Evolutionary conservation across 208 protist species (phyloP).

Genomic region (Leishmania mexicana): DNA sequence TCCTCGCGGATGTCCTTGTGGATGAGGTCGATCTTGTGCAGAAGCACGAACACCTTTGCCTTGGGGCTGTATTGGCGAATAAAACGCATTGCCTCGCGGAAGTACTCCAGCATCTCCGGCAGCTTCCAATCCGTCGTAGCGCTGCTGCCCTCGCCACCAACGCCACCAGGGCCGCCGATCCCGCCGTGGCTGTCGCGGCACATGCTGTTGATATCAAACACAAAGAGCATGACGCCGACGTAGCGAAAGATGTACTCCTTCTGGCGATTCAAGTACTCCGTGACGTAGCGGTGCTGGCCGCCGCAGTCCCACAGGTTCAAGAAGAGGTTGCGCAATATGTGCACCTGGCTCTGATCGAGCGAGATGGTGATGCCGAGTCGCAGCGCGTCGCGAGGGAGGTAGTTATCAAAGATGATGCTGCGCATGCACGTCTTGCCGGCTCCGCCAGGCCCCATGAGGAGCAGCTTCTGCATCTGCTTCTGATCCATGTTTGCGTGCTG

Average conservation of each 20-base stretch:
- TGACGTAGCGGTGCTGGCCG: slow-evolving; percentile 98
- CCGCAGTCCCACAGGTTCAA: slow-evolving; percentile 99
- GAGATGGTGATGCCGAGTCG: slow-evolving; percentile 96
- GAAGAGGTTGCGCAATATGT: slow-evolving; percentile 98
- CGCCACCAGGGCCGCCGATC: slow-evolving; percentile 1
- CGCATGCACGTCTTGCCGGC: slow-evolving; percentile 99
- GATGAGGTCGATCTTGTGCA: slow-evolving; percentile 99
- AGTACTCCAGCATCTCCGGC: slow-evolving; percentile 97
- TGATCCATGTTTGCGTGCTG: slow-evolving; percentile 49
- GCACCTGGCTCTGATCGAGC: slow-evolving; percentile 98
- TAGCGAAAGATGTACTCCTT: slow-evolving; percentile 99
- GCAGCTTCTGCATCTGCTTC: slow-evolving; percentile 92
- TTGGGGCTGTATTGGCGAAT: slow-evolving; percentile 95
- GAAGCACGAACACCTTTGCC: slow-evolving; percentile 98
- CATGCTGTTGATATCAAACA: slow-evolving; percentile 98
- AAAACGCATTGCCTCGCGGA: slow-evolving; percentile 94
- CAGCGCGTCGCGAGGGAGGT: slow-evolving; percentile 95
- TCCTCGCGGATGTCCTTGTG: slow-evolving; percentile 59
- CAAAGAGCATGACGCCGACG: slow-evolving; percentile 99
- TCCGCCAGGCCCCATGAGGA: slow-evolving; percentile 96
- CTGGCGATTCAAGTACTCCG: slow-evolving; percentile 97
- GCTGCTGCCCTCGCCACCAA: slow-evolving; percentile 28
- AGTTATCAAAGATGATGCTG: slow-evolving; percentile 99
- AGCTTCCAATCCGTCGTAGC: slow-evolving; percentile 72
- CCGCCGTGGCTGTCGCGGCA: slow-evolving; percentile 52